Conservation (phyloP, 129 eudicot species). For the Flaveria sonorensis region DNA sequence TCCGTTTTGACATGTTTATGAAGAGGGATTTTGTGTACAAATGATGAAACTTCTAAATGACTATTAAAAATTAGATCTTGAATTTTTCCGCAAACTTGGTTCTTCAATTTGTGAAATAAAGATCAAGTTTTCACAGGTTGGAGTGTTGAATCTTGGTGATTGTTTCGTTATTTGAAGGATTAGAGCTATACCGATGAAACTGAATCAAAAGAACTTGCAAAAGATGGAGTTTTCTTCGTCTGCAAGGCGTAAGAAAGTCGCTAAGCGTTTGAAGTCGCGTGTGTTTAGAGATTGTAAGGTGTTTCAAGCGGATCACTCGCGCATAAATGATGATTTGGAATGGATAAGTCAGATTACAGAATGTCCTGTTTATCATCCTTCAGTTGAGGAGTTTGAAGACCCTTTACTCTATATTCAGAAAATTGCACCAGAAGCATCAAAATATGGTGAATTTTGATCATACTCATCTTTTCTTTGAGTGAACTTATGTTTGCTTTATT, state of each 20-base stretch:
- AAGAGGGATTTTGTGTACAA: neutral
- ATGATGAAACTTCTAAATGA: neutral
- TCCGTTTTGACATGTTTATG: neutral
- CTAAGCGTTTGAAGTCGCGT: constrained; percentile 6
- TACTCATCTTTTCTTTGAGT: neutral
- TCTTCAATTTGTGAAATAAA: constrained; percentile 12
- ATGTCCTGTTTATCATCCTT: constrained; percentile 60
- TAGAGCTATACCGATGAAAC: constrained; percentile 18
- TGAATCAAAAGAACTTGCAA: constrained; percentile 1
- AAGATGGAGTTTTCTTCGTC: neutral
- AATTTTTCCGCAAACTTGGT: neutral
- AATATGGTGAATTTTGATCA: constrained; percentile 39
- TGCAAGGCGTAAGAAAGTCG: neutral
- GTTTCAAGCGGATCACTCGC: neutral
- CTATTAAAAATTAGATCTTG: neutral
- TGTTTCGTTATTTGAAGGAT: neutral
- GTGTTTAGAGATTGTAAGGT: neutral
- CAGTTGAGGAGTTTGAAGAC: constrained; percentile 51
- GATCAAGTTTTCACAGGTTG: constrained; percentile 5
- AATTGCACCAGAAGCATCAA: constrained; percentile 57
- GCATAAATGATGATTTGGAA: constrained; percentile 29
- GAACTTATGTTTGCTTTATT: neutral
- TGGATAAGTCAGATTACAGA: constrained; percentile 37
- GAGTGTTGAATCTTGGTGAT: neutral
- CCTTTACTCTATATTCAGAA: constrained; percentile 46